Base-by-base conservation (phyloP, 176 grass and related monocot genomes). In the Elaeis guineensis region DNA sequence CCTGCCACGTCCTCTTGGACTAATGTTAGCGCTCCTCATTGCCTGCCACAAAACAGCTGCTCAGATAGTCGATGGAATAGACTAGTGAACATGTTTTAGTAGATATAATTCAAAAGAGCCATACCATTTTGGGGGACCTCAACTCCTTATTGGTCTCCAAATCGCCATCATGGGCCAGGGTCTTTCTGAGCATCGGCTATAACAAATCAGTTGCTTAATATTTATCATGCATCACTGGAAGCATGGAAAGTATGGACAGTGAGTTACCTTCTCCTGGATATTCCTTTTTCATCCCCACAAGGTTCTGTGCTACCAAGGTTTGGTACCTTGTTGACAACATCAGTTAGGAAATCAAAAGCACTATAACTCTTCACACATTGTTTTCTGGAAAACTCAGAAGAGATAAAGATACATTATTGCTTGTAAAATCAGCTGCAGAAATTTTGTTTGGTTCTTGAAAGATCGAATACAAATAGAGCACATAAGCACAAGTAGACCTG, bases 321-420 rank as follows among this genome's bases (percentile, higher is more conserved):
- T 23, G 93, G 87, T 73, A 98, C 93, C 76, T 98, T 98, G 79
- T 73, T 98, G 69, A 86, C 88, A 72, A 98, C 77, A 79, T 91
- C 93, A 67, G 63, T 92, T 78, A 98, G 78, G 81, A 98, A 98
- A 85, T 98, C 93, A 85, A 92, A 98, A 83, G 84, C 89, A 66
- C 74, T 86, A 66, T 89, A 92, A 63, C 73, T 89, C 73, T 92
- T 98, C 64, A 98, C 93, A 83, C 93, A 98, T 78, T 98, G 93
- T 79, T 98, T 98, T 78, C 93, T 98, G 76, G 61, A 67, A 54
- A 81, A 71, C 26, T 76, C 63, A 79, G 19, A 86, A 56, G 66
- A 77, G 35, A 44, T 64, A 17, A 55, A 5, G 19, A 63, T 11
- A 8, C 4, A 62, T 18, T 48, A 55, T 24, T 63, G 32, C 58